Evolutionary conservation across 306 rosid genomes (phyloP).

Genomic region (Casuarina equisetifolia): DNA sequence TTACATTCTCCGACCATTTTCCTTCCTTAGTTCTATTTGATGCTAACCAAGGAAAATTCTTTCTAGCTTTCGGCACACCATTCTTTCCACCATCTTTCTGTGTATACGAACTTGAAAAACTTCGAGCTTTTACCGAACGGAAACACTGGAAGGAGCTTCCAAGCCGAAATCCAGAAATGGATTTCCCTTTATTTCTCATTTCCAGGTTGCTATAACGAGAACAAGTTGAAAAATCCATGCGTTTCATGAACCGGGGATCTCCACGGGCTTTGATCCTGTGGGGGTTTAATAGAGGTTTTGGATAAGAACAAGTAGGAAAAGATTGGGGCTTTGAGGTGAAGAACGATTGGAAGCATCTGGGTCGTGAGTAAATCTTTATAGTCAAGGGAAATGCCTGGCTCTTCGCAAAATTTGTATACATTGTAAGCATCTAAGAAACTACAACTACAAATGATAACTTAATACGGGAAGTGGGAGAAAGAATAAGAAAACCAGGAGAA

Average conservation of each 20-base stretch:
- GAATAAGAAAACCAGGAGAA: not conserved
- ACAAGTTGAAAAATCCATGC: constrained; percentile 20
- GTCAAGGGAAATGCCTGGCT: constrained; percentile 58
- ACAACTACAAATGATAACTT: constrained; percentile 6
- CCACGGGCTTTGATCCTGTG: constrained; percentile 18
- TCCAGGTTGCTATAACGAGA: constrained; percentile 18
- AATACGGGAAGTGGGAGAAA: constrained; percentile 2
- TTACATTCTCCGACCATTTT: constrained; percentile 19
- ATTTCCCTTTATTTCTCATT: constrained; percentile 24
- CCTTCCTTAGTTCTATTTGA: constrained; percentile 31
- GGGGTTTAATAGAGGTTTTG: constrained; percentile 47
- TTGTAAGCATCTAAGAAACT: constrained; percentile 6
- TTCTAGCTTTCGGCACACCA: constrained; percentile 27
- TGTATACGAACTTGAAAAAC: constrained; percentile 36
- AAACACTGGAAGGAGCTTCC: constrained; percentile 35
- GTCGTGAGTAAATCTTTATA: constrained; percentile 51
- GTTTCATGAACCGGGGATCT: constrained; percentile 20
- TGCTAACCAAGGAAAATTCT: constrained; percentile 72
- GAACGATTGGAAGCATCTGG: constrained; percentile 50
- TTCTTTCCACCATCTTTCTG: constrained; percentile 26
- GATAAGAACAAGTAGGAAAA: constrained; percentile 35
- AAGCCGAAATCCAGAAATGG: constrained; percentile 29
- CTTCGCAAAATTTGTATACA: constrained; percentile 60
- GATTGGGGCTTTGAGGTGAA: constrained; percentile 35
- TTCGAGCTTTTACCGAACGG: constrained; percentile 31